Percentiles rank a stretch among this genome's conserved stretches.
Conservation (phyloP, 2,329 filamentous ascomycete species). For the Fusarium buharicum region DNA sequence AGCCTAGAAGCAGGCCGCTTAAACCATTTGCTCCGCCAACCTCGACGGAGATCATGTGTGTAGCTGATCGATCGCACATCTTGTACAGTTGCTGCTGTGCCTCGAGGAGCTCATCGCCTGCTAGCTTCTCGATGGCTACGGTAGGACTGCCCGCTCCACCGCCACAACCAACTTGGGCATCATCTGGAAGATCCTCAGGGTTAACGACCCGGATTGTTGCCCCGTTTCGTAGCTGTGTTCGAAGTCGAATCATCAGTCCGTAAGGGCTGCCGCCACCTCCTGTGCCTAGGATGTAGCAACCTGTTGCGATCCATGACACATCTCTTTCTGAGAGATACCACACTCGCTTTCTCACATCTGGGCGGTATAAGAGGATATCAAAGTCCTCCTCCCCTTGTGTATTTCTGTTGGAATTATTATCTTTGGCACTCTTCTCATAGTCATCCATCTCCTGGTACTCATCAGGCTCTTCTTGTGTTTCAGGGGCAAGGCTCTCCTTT, state of each 20-base stretch:
- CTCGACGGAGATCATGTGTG: constrained; percentile 70
- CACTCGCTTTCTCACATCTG: constrained; percentile 59
- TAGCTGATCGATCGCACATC: constrained; percentile 57
- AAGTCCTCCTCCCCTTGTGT: constrained; percentile 37
- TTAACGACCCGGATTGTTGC: constrained; percentile 63
- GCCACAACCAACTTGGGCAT: constrained; percentile 64
- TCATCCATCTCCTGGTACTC: constrained; percentile 31
- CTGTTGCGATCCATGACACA: constrained; percentile 65
- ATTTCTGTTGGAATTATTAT: not conserved
- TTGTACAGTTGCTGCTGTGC: constrained; percentile 64
- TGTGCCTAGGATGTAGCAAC: constrained; percentile 70
- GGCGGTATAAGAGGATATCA: constrained; percentile 58
- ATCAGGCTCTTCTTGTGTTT: constrained; percentile 7
- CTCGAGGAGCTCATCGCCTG: constrained; percentile 65
- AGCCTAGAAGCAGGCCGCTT: constrained; percentile 66
- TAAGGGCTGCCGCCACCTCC: constrained; percentile 69
- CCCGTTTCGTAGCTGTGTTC: constrained; percentile 61
- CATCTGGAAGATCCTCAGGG: constrained; percentile 60
- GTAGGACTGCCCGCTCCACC: constrained; percentile 69
- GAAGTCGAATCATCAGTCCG: constrained; percentile 61
- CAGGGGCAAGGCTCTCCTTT: constrained; percentile 6
- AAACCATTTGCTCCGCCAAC: constrained; percentile 75
- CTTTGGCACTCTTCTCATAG: constrained; percentile 33
- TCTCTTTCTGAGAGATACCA: constrained; percentile 70
- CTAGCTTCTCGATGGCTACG: constrained; percentile 69